A percentile compares a stretch with the other conserved stretches of the same genome.
Conservation (phyloP, 2,329 filamentous ascomycete genomes). For the Alternaria viburni region DNA sequence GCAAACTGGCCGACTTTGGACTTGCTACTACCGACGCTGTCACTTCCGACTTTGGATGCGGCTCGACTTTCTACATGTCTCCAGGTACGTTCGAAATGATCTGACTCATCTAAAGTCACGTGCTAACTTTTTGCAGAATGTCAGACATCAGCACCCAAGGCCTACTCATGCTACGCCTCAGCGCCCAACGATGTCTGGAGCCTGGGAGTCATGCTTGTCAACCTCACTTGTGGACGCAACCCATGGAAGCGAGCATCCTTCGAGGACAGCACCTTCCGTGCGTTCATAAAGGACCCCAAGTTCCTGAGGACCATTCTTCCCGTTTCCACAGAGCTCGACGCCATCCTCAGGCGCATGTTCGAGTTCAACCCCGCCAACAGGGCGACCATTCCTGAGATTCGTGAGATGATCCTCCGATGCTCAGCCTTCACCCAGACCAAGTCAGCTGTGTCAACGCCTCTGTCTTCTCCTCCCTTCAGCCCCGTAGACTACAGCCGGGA, state of each 20-base stretch:
- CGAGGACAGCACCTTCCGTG: conserved; percentile 93
- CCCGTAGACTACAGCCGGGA: conserved; percentile 48
- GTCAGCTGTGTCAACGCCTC: conserved; percentile 50
- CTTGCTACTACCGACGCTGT: conserved; percentile 83
- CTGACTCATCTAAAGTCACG: conserved; percentile 10
- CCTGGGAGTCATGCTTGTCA: conserved; percentile 96
- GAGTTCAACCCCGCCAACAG: conserved; percentile 82
- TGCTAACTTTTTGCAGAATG: conserved; percentile 71
- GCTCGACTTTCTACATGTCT: conserved; percentile 99
- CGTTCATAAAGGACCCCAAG: conserved; percentile 81
- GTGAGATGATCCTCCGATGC: conserved; percentile 77
- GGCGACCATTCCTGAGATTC: conserved; percentile 81
- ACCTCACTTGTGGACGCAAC: conserved; percentile 96
- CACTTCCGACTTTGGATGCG: conserved; percentile 95
- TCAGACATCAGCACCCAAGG: conserved; percentile 75
- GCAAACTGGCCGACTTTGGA: conserved; percentile 97
- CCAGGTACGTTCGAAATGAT: conserved; percentile 72
- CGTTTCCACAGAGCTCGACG: conserved; percentile 85
- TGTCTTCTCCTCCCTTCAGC: conserved; percentile 53
- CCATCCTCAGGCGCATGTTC: conserved; percentile 86
- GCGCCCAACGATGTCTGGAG: conserved; percentile 98
- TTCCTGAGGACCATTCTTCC: conserved; percentile 94
- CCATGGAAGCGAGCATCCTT: conserved; percentile 96
- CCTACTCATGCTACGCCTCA: conserved; percentile 80
- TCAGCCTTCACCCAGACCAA: conserved; percentile 69